These are phyloP conservation scores for Phylloporus sp. DNA, from an alignment of 768 basidiomycete genomes.

Conservation along the genomic window DNA sequence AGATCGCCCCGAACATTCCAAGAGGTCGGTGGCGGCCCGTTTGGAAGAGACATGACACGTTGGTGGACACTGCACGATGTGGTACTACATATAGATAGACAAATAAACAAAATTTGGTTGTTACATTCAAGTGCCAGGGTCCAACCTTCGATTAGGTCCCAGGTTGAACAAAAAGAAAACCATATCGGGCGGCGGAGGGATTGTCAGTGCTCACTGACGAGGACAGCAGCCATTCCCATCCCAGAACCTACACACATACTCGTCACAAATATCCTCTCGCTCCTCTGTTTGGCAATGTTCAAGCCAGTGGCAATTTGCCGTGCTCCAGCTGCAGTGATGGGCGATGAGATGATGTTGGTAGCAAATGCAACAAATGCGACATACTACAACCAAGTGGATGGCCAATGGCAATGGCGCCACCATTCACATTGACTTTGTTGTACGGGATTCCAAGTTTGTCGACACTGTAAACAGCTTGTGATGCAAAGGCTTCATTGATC, in stretches of 20 bases:
- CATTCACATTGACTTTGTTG: slow-evolving; percentile 80
- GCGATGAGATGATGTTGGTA: background rate
- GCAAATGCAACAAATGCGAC: slow-evolving; percentile 29
- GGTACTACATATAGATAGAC: background rate
- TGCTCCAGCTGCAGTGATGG: slow-evolving; percentile 55
- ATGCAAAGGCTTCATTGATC: slow-evolving; percentile 90
- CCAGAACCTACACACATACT: slow-evolving; percentile 90
- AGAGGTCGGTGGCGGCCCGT: slow-evolving; percentile 60
- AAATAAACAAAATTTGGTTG: background rate
- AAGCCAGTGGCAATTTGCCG: slow-evolving; percentile 84
- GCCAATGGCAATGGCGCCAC: slow-evolving; percentile 86
- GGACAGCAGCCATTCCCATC: slow-evolving; percentile 87
- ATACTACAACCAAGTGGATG: slow-evolving; percentile 82
- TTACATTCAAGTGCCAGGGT: background rate
- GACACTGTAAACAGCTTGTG: slow-evolving; percentile 71
- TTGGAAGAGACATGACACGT: slow-evolving; percentile 42
- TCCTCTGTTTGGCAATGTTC: slow-evolving; percentile 73
- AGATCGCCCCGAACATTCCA: slow-evolving; percentile 52
- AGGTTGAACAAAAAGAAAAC: background rate
- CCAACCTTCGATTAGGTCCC: background rate
- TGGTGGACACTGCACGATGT: background rate
- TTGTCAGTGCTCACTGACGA: slow-evolving; percentile 73
- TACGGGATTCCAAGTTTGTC: slow-evolving; percentile 64
- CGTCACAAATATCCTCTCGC: slow-evolving; percentile 74
- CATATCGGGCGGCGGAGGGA: background rate